Base-by-base conservation (phyloP, 495 filamentous ascomycete genomes). In the Annulohypoxylon stygium region DNA sequence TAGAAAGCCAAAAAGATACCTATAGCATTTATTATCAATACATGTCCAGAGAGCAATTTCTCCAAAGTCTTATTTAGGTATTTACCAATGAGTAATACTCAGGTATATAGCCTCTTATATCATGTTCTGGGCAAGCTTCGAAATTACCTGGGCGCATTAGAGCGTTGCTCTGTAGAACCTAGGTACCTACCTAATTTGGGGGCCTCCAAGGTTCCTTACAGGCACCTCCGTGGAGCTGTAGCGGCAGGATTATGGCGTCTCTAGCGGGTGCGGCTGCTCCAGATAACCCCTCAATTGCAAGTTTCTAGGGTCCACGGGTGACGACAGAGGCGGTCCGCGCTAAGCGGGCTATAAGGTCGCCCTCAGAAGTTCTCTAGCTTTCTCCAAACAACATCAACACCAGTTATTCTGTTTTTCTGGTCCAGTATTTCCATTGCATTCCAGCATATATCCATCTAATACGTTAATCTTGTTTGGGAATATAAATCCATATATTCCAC, bases 1-100 rank as follows among this genome's bases (percentile, higher is more conserved):
- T 43, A 43, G 39, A 43, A 43, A 43, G 12, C 39, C 39, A n/a
- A 43, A 43, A n/a, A 43, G 39, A 43, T 43, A 43, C 39, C 39
- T 14, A 43, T n/a, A 43, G 39, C 11, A 43, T 43, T 43, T 43
- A 43, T 43, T 43, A 10, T 41, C 11, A 43, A 43, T 43, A 43
- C 39, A 43, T 14, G 0, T 43, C 12, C 2, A n/a, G 39, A 43
- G 12, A 43, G 14, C 39, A 14, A 4, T 30, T 30, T 30, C 5
- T 6, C 5, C 14, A 3, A 43, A 9, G 4, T 39, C 8, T 39
- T 12, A 12, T 10, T 39, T 39, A 23, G 20, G 20, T 23, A 23
- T 23, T 23, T 23, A 23, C 1, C 0, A 23, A 23, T 23, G 20
- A 23, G 20, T 23, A 23, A 23, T 23, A 23, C 20, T 23, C 20